Conservation (phyloP, 2,329 filamentous ascomycete species). For the Juglanconis juglandina region DNA sequence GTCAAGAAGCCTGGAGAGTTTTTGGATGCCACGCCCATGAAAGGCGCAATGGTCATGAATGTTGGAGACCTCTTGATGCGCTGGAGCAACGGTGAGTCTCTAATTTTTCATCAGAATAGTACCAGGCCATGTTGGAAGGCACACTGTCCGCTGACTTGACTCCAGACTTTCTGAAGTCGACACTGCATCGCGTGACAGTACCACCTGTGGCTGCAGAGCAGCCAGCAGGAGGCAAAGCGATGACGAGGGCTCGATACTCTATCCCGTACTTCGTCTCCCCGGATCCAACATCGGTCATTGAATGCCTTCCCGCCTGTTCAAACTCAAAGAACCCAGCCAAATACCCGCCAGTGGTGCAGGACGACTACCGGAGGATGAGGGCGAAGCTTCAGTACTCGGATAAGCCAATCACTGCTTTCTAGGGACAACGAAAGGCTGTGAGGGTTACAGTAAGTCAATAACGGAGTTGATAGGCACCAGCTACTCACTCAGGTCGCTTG, state of each 20-base stretch:
- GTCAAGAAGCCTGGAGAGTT: slow-evolving; percentile 10
- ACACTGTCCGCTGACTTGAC: not conserved
- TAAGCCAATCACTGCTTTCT: slow-evolving; percentile 4
- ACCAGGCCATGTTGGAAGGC: no score
- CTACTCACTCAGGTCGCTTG: no score
- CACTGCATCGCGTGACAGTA: slow-evolving; percentile 14
- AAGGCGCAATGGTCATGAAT: slow-evolving; percentile 16
- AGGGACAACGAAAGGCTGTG: not conserved
- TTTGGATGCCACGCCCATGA: slow-evolving; percentile 15
- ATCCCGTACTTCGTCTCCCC: slow-evolving; percentile 57
- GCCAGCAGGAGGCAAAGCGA: slow-evolving; percentile 34
- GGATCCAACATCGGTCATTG: slow-evolving; percentile 44
- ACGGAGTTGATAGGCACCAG: no score
- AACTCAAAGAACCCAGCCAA: slow-evolving; percentile 39
- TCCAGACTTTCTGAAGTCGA: slow-evolving; percentile 17
- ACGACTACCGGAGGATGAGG: slow-evolving; percentile 17
- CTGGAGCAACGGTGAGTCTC: slow-evolving; percentile 17
- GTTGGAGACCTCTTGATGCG: slow-evolving; percentile 18
- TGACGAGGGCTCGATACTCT: slow-evolving; percentile 43
- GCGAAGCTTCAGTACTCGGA: slow-evolving; percentile 17
- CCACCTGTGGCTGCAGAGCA: slow-evolving; percentile 7
- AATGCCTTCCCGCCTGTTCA: slow-evolving; percentile 46
- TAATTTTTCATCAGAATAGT: not conserved
- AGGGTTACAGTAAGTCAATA: no score
- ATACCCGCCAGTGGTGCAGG: slow-evolving; percentile 38